Evolutionary conservation across 73 alveolate genomes (phyloP), one percentile per base, ranked within the genome.

Genomic region (Paramecium sonneborni): DNA sequence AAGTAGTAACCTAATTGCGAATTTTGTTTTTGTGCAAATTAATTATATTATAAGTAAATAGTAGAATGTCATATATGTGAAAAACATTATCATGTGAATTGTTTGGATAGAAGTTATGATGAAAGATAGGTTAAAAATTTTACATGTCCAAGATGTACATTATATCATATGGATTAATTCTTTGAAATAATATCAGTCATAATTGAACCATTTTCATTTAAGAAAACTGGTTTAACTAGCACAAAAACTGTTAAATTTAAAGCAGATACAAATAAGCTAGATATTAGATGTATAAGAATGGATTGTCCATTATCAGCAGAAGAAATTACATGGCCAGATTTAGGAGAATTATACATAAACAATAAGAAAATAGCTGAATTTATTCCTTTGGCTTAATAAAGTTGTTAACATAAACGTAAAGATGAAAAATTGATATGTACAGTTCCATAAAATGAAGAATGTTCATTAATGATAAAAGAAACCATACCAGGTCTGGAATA

Each of bases 311-410:
- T 24, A 24, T 21, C 32, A 24, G 41, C 44, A 2, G 90, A 79
- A 79, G 90, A 79, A 79, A 20, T 79, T 14, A 43, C 90, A 3
- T 79, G 90, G 90, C 90, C 90, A 39, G 90, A 79, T 79, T 10
- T 43, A 44, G 90, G 90, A 41, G 90, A 79, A 79, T 46, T 79
- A 8, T 32, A 30, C 3, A 41, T 79, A 11, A 79, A 79, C n/a
- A 24, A 26, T 23, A 79, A 79, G 12, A 43, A 39, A 43, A 12
- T 43, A 6, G 39, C 39, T 24, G 74, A 43, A 79, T 79, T 79
- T 39, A 39, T 37, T 57, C 90, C 90, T n/a, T 44, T 79, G 8
- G 39, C 70, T 43, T 24, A 43, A 14, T 37, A 79, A 18, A 43
- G 76, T 79, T 79, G 55, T 43, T 10, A 30, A 12, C 46, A 79